Evolutionary conservation across 192 early-diverging fungal species (phyloP).

Genomic region (Coemansia sp.): DNA sequence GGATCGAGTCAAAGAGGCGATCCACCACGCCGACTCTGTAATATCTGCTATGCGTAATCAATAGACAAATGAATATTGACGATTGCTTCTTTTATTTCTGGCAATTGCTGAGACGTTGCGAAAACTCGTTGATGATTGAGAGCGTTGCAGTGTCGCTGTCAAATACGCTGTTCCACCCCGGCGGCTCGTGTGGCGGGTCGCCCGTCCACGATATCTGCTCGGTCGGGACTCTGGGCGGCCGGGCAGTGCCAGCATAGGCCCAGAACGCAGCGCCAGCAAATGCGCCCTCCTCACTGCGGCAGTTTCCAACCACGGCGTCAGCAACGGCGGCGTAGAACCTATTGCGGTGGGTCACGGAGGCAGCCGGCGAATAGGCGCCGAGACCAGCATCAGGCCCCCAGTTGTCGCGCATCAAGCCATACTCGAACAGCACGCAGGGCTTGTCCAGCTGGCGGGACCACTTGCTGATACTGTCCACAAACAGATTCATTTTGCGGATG

Average conservation of each 20-base stretch:
- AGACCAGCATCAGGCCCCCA: conserved; percentile 33
- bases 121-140: conserved; percentile 13
- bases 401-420: conserved; percentile 58
- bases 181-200: conserved; percentile 63
- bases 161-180: conserved; percentile 71
- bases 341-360: conserved; percentile 59
- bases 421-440: conserved; percentile 63
- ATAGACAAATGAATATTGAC: neutral
- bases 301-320: conserved; percentile 20
- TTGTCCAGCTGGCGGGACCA: conserved; percentile 59
- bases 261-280: conserved; percentile 65
- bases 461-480: conserved; percentile 41
- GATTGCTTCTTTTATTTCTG: too few relatives aligned
- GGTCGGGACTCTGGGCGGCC: conserved; percentile 43
- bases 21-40: conserved; percentile 16
- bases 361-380: conserved; percentile 46
- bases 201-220: conserved; percentile 54
- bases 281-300: conserved; percentile 20
- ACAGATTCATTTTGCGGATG: conserved; percentile 43
- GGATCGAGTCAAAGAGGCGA: conserved; percentile 24
- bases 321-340: conserved; percentile 56
- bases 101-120: neutral
- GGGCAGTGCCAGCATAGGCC: conserved; percentile 62
- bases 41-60: neutral
- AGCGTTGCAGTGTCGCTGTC: conserved; percentile 55